phyloP scores from a whole-genome alignment of 2,329 filamentous ascomycete species.

The Neopestalotiopsis sp. region DNA sequence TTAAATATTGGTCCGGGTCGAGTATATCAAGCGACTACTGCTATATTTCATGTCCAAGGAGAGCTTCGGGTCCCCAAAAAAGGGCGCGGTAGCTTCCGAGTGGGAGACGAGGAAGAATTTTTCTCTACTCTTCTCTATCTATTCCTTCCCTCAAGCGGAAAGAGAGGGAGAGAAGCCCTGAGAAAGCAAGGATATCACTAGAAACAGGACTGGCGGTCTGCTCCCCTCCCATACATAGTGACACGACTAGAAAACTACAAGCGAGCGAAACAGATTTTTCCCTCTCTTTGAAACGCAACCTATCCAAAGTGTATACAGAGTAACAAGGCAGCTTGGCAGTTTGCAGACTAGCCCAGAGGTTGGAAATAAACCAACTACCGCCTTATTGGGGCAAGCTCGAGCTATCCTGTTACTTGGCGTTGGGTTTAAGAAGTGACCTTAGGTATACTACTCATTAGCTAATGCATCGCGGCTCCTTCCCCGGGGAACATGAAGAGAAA shows the following conservation, averaged over 20 bases:
- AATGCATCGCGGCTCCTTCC: slow-evolving; percentile 8
- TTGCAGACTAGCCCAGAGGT: not conserved
- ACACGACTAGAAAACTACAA: not conserved
- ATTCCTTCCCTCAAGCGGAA: no score
- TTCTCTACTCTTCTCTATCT: not conserved
- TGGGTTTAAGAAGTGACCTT: not conserved
- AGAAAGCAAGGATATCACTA: not conserved
- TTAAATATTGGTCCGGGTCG: no score
- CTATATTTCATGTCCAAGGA: no score
- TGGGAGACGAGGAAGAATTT: not conserved
- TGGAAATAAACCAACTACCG: not conserved
- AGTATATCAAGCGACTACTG: no score
- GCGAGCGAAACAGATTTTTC: no score
- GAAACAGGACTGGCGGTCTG: not conserved
- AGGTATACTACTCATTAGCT: not conserved
- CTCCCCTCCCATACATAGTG: not conserved
- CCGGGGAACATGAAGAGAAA: not conserved
- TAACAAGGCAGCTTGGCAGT: not conserved
- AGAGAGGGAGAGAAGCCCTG: no score
- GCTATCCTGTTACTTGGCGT: not conserved
- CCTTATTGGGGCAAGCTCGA: not conserved
- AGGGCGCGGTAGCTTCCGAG: no score
- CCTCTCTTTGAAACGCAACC: no score
- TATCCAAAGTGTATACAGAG: no score
- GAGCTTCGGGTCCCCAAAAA: no score